Evolutionary conservation across 1,139 yeast genomes (phyloP).

Genomic region (Yamadazyma taylorii): DNA sequence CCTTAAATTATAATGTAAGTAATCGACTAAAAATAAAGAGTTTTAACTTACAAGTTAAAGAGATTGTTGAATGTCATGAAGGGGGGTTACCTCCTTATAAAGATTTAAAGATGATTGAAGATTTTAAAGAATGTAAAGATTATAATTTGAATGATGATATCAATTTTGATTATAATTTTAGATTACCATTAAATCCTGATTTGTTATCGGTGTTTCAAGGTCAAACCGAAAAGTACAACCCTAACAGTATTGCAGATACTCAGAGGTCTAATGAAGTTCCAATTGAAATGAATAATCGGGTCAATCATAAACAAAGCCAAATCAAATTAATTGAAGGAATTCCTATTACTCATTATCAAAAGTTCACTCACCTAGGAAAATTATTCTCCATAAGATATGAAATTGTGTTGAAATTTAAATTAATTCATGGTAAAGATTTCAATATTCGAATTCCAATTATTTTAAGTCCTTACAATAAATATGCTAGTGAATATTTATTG

Average conservation of each 20-base stretch:
- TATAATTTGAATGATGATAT: conserved; percentile 32
- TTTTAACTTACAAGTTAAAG: conserved; percentile 50
- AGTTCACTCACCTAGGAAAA: conserved; percentile 51
- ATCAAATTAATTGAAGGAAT: conserved; percentile 35
- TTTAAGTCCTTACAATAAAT: conserved; percentile 53
- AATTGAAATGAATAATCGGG: conserved; percentile 12
- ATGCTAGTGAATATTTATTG: conserved; percentile 42
- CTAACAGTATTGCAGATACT: too few species aligned
- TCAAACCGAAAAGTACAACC: too few species aligned
- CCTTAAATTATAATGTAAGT: conserved; percentile 31
- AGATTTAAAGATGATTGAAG: conserved; percentile 34
- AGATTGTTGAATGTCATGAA: conserved; percentile 47
- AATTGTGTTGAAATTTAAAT: conserved; percentile 46
- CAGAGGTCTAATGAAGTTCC: conserved; percentile 10
- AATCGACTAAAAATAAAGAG: conserved; percentile 45
- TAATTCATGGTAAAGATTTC: conserved; percentile 50
- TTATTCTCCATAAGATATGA: conserved; percentile 56
- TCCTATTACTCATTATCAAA: conserved; percentile 46
- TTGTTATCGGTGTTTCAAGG: conserved; percentile 27
- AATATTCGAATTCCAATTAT: conserved; percentile 53
- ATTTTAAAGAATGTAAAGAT: conserved; percentile 24
- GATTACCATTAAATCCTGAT: conserved; percentile 41
- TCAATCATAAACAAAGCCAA: conserved; percentile 13
- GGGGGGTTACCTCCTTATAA: conserved; percentile 46
- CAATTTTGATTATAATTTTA: conserved; percentile 25